A percentile compares a stretch with the other conserved stretches of the same genome.
Evolutionary conservation across 1,284 basidiomycete genomes (phyloP).

Genomic region (Sporisorium graminicola): DNA sequence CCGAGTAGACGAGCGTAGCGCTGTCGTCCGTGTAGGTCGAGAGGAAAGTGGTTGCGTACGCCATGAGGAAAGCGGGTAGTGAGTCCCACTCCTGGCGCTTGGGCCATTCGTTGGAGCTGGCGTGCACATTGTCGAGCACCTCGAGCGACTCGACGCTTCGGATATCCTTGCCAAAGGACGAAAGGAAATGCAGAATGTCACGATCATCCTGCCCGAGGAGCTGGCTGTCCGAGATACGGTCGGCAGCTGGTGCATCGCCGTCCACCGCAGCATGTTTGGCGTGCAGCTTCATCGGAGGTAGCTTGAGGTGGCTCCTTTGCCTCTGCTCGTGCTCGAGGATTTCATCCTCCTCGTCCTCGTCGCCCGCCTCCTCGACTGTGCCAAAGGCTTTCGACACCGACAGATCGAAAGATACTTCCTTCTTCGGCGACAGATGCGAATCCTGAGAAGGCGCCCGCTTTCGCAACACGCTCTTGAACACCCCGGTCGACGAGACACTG

Average conservation of each 20-base stretch:
- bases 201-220: constrained; percentile 32
- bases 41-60: constrained; percentile 30
- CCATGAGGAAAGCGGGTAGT: constrained; percentile 37
- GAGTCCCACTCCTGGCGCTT: constrained; percentile 43
- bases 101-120: constrained; percentile 27
- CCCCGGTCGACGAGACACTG: constrained; percentile 1
- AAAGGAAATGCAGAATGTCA: constrained; percentile 47
- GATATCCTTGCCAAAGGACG: constrained; percentile 44
- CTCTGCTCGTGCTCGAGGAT: constrained; percentile 46
- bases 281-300: constrained; percentile 45
- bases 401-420: constrained; percentile 47
- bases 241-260: neutral
- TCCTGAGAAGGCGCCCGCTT: constrained; percentile 26
- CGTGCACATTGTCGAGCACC: constrained; percentile 33
- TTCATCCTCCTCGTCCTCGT: constrained; percentile 22
- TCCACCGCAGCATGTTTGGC: neutral
- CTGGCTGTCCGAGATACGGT: neutral
- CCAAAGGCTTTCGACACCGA: constrained; percentile 10
- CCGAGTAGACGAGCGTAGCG: constrained; percentile 31
- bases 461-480: constrained; percentile 40
- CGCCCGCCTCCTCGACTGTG: constrained; percentile 14
- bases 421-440: constrained; percentile 22
- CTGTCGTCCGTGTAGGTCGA: constrained; percentile 29
- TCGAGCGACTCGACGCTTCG: constrained; percentile 42
- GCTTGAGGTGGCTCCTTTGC: constrained; percentile 32